These are phyloP conservation scores for Picochlorum sp. DNA, from an alignment of 139 green algal genomes.

Conservation along the genomic window DNA sequence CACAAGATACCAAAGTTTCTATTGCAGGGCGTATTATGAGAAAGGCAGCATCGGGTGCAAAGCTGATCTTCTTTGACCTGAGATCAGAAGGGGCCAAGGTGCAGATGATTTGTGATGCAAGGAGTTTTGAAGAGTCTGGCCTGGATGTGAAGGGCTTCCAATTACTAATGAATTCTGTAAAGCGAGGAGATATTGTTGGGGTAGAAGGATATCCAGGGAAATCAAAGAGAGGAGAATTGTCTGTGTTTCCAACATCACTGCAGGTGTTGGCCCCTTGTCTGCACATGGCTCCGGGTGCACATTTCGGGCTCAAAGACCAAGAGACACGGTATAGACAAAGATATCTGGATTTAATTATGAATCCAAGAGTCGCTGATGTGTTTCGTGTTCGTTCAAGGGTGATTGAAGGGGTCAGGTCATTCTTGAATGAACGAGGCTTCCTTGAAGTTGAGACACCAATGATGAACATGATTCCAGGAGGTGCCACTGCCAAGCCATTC, in stretches of 20 bases:
- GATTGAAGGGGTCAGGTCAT: constrained; percentile 82
- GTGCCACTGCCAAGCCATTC: constrained; percentile 91
- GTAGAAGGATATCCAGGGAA: constrained; percentile 87
- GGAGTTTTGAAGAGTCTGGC: constrained; percentile 25
- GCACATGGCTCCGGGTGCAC: constrained; percentile 86
- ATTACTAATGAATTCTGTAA: constrained; percentile 68
- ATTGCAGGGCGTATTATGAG: constrained; percentile 74
- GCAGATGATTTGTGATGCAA: constrained; percentile 90
- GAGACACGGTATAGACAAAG: constrained; percentile 95
- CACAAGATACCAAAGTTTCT: constrained; percentile 28
- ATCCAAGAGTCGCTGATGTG: constrained; percentile 55
- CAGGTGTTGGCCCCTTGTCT: constrained; percentile 88
- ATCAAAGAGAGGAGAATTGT: constrained; percentile 95
- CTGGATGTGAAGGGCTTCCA: constrained; percentile 68
- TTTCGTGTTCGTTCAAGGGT: constrained; percentile 76
- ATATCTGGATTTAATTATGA: constrained; percentile 96
- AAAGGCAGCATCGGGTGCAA: constrained; percentile 79
- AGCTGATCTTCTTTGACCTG: constrained; percentile 98
- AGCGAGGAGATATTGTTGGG: constrained; percentile 93
- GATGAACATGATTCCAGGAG: constrained; percentile 90
- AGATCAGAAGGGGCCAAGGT: constrained; percentile 77
- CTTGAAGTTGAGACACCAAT: constrained; percentile 91
- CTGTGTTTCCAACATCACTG: constrained; percentile 75
- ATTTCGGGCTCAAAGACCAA: constrained; percentile 80
- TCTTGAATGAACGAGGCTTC: constrained; percentile 85